A percentile compares a stretch with the other conserved stretches of the same genome.
Evolutionary conservation across 2,329 filamentous ascomycete species (phyloP).

Genomic region (Sarocladiaceae sp.): DNA sequence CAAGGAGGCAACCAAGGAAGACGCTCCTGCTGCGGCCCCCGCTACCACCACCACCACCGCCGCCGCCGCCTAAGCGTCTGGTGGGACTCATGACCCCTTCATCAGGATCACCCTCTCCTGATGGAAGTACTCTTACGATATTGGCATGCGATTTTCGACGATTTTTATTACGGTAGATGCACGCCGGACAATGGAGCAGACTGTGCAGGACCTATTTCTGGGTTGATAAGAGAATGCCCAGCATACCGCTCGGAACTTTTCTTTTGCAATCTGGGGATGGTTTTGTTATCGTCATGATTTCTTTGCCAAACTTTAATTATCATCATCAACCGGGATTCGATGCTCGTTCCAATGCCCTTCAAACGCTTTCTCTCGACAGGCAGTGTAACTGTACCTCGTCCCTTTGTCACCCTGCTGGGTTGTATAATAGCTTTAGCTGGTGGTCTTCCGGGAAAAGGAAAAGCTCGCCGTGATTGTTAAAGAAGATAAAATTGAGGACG

Average conservation of each 20-base stretch:
- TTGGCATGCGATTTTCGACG: slow-evolving; percentile 33
- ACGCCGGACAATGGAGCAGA: slow-evolving; percentile 17
- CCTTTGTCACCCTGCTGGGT: slow-evolving; percentile 28
- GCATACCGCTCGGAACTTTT: slow-evolving; percentile 20
- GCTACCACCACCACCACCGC: slow-evolving; percentile 19
- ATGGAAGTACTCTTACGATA: slow-evolving; percentile 32
- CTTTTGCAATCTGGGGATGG: slow-evolving; percentile 10
- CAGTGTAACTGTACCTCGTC: slow-evolving; percentile 28
- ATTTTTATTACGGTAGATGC: slow-evolving; percentile 34
- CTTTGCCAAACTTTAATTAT: slow-evolving; percentile 10
- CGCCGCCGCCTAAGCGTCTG: slow-evolving; percentile 27
- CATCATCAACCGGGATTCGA: slow-evolving; percentile 8
- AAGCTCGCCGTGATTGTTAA: slow-evolving; percentile 29
- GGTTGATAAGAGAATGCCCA: slow-evolving; percentile 20
- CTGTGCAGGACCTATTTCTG: slow-evolving; percentile 18
- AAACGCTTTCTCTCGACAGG: slow-evolving; percentile 8
- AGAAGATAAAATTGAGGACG: slow-evolving; percentile 18
- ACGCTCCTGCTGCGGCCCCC: slow-evolving; percentile 16
- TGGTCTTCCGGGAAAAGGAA: slow-evolving; percentile 22
- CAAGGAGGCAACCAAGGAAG: slow-evolving; percentile 21
- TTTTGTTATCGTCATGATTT: slow-evolving; percentile 2
- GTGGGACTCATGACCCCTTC: background rate
- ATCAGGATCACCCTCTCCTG: slow-evolving; percentile 12
- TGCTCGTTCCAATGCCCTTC: slow-evolving; percentile 11
- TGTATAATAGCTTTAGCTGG: slow-evolving; percentile 31